Evolutionary conservation across 176 grass and related monocot genomes (phyloP).

Genomic region (Ampelocalamus luodianensis): DNA sequence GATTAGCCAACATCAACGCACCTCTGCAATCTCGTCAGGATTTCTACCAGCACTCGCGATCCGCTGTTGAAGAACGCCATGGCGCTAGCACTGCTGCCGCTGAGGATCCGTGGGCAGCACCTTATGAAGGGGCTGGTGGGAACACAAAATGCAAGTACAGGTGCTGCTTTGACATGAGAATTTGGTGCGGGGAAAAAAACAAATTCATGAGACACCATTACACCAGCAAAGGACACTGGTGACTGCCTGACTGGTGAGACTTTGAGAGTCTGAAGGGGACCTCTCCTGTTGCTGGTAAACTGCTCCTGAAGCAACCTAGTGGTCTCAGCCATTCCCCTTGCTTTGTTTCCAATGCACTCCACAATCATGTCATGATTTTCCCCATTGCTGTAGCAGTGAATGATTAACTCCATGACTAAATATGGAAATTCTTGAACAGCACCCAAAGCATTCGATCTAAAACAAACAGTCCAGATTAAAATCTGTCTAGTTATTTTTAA

Average conservation of each 20-base stretch:
- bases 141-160: conserved; percentile 16
- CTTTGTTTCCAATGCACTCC: conserved; percentile 90
- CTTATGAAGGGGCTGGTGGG: conserved; percentile 40
- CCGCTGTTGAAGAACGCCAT: conserved; percentile 84
- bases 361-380: conserved; percentile 79
- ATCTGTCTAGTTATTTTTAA: not conserved
- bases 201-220: conserved; percentile 29
- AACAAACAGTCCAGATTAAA: not conserved
- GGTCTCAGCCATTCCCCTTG: conserved; percentile 50
- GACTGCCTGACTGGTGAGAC: conserved; percentile 44
- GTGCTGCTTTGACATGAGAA: conserved; percentile 38
- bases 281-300: conserved; percentile 47
- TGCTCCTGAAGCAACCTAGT: conserved; percentile 64
- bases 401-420: not conserved
- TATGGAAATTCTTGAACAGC: not conserved
- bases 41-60: conserved; percentile 62
- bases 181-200: conserved; percentile 34
- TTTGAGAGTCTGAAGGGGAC: conserved; percentile 46
- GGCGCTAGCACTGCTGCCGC: not conserved
- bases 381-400: conserved; percentile 13
- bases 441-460: not conserved
- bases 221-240: conserved; percentile 32
- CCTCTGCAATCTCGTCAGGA: conserved; percentile 76
- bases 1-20: conserved; percentile 24
- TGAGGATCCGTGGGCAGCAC: not conserved